phyloP scores from a whole-genome alignment of 352 stramenopile species.

The Globisporangium nodosum region DNA sequence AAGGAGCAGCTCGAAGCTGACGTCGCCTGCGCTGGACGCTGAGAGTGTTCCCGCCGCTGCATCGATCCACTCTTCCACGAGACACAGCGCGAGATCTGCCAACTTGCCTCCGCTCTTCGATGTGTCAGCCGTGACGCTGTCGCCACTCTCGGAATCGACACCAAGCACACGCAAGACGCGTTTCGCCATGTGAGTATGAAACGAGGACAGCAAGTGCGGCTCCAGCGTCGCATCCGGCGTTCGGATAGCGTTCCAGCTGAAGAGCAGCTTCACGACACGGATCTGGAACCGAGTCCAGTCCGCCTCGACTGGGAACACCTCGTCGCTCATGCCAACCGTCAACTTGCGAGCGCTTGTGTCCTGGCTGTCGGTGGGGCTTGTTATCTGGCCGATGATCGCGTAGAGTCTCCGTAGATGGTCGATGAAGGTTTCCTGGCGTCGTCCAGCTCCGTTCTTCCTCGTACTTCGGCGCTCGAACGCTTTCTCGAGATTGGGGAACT shows the following conservation, averaged over 20 bases:
- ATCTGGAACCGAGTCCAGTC: slow-evolving; percentile 2
- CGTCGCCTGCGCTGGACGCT: neutral
- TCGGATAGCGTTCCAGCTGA: slow-evolving; percentile 7
- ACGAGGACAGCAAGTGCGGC: neutral
- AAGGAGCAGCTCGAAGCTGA: slow-evolving; percentile 21
- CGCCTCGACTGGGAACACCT: neutral
- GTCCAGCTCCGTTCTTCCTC: neutral
- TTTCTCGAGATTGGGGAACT: neutral
- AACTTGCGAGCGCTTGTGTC: neutral
- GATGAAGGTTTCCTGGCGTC: neutral
- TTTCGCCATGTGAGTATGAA: neutral
- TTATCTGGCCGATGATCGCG: slow-evolving; percentile 2
- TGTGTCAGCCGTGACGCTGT: neutral
- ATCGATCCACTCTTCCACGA: slow-evolving; percentile 6
- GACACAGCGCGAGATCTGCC: slow-evolving; percentile 2
- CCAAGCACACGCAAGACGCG: slow-evolving; percentile 1
- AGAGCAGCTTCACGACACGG: slow-evolving; percentile 5
- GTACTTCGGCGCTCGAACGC: neutral
- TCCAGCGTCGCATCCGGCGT: slow-evolving; percentile 1
- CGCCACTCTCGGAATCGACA: too few species aligned
- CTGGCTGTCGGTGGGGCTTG: neutral
- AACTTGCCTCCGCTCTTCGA: neutral
- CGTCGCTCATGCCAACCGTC: neutral
- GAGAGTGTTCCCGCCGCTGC: neutral
- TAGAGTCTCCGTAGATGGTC: slow-evolving; percentile 5